Conservation (phyloP, 2,329 filamentous ascomycete genomes). For the Aphanoascus verrucosus region DNA sequence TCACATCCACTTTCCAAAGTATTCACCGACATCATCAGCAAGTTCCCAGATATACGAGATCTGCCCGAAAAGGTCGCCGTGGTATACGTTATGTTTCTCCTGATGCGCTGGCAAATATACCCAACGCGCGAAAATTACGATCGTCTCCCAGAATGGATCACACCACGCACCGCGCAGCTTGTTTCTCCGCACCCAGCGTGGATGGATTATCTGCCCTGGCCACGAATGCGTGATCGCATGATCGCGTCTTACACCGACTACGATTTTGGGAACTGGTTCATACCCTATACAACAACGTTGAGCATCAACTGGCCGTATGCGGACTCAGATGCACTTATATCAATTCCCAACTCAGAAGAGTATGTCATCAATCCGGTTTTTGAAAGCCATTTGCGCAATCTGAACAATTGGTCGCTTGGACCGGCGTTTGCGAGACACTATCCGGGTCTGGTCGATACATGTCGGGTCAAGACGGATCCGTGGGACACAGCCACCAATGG, state of each 20-base stretch:
- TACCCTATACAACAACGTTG: conserved; percentile 66
- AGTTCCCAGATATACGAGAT: conserved; percentile 69
- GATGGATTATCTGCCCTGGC: conserved; percentile 75
- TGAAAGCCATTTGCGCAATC: conserved; percentile 61
- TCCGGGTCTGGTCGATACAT: conserved; percentile 44
- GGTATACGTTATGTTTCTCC: conserved; percentile 74
- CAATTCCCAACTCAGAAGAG: conserved; percentile 45
- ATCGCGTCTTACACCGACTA: conserved; percentile 46
- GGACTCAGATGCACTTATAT: conserved; percentile 56
- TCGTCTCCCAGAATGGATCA: conserved; percentile 61
- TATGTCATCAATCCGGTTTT: conserved; percentile 78
- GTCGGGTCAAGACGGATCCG: conserved; percentile 24
- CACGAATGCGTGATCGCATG: conserved; percentile 60
- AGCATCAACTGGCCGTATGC: conserved; percentile 79
- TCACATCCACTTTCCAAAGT: conserved; percentile 73
- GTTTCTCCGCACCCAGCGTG: conserved; percentile 62
- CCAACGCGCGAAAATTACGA: conserved; percentile 72
- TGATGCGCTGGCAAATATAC: conserved; percentile 76
- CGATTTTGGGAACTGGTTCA: conserved; percentile 70
- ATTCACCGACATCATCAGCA: conserved; percentile 72
- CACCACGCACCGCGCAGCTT: conserved; percentile 56
- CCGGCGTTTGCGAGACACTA: conserved; percentile 55
- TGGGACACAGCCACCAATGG: conserved; percentile 6
- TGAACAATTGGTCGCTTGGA: conserved; percentile 75
- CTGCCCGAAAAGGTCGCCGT: conserved; percentile 74